A percentile compares a stretch with the other conserved stretches of the same genome.
These are phyloP conservation scores for Verticillium klebahnii DNA, from an alignment of 2,329 filamentous ascomycete genomes.

Conservation along the genomic window DNA sequence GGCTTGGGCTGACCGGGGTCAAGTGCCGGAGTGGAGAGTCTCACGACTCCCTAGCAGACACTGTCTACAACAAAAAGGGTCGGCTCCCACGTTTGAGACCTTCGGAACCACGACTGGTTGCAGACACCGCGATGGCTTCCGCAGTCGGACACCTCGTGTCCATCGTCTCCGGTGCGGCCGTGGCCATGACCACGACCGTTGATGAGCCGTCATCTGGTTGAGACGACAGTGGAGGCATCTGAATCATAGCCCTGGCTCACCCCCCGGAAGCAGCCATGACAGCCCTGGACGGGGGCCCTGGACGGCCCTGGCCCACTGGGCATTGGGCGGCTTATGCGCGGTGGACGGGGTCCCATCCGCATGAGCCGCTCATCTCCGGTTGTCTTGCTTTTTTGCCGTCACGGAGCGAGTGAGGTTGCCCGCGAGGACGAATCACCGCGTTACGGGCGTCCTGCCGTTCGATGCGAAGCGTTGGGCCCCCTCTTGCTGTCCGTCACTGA, in stretches of 20 bases:
- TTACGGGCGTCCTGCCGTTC: neutral
- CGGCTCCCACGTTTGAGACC: neutral
- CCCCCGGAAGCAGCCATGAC: neutral
- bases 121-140: neutral
- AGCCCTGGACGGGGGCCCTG: neutral
- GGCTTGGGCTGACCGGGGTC: neutral
- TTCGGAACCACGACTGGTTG: neutral
- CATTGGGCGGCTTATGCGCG: neutral
- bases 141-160: neutral
- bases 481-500: neutral
- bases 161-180: neutral
- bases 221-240: neutral
- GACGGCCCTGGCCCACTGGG: neutral
- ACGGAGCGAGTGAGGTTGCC: neutral
- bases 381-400: neutral
- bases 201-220: neutral
- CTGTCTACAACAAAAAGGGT: neutral
- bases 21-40: neutral
- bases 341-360: neutral
- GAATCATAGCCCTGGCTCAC: neutral
- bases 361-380: constrained; percentile 4
- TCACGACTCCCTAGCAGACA: neutral
- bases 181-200: neutral
- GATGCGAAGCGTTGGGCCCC: neutral
- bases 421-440: neutral